Percentiles rank a stretch among this genome's conserved stretches.
Conservation (phyloP, 1,284 basidiomycete species). For the Exsudoporus floridanus region DNA sequence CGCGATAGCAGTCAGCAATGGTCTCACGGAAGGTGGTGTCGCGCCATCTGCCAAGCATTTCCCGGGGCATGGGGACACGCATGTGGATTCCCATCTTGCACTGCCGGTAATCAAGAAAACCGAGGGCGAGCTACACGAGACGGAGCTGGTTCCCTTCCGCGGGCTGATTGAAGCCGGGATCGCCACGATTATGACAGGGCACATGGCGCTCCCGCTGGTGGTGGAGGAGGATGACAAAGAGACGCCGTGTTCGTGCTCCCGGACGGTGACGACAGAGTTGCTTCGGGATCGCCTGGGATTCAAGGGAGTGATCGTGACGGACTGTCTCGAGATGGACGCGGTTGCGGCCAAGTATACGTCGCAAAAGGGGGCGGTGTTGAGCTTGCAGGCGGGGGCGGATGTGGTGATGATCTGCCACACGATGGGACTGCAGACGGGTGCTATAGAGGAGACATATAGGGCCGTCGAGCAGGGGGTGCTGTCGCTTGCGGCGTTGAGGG, state of each 20-base stretch:
- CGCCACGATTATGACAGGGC: constrained; percentile 66
- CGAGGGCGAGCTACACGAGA: constrained; percentile 39
- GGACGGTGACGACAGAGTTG: constrained; percentile 50
- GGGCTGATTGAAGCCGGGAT: constrained; percentile 42
- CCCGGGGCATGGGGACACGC: constrained; percentile 71
- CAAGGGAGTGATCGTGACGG: constrained; percentile 59
- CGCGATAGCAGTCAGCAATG: constrained; percentile 47
- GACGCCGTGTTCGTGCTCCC: constrained; percentile 58
- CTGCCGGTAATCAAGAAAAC: constrained; percentile 59
- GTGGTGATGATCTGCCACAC: constrained; percentile 72
- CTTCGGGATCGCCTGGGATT: constrained; percentile 50
- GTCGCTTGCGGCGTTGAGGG: constrained; percentile 37
- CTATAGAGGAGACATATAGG: constrained; percentile 50
- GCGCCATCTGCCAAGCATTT: constrained; percentile 69
- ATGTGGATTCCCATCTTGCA: constrained; percentile 67
- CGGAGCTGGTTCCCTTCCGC: constrained; percentile 61
- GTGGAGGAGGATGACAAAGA: constrained; percentile 45
- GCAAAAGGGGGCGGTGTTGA: constrained; percentile 52
- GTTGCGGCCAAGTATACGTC: constrained; percentile 54
- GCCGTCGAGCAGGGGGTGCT: constrained; percentile 48
- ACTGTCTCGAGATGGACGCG: constrained; percentile 72
- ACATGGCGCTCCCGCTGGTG: constrained; percentile 63
- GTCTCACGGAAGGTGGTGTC: constrained; percentile 48
- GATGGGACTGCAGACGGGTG: constrained; percentile 50
- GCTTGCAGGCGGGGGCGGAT: constrained; percentile 62